Conservation (phyloP, 257 asterid species). For the Thymus quinquecostatus region DNA sequence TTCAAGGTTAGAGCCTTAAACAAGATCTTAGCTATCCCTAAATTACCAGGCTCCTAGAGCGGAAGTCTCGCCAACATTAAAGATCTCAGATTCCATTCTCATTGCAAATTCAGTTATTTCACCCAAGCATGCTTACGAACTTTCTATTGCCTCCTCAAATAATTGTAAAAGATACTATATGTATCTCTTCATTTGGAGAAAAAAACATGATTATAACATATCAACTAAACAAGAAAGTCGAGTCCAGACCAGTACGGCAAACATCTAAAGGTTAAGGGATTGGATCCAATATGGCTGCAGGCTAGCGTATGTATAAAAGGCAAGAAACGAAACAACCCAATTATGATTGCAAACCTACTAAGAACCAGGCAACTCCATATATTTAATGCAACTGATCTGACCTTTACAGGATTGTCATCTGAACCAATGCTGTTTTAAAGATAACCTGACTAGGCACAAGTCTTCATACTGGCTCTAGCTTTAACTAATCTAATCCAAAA, state of each 20-base stretch:
- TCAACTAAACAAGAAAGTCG: neutral
- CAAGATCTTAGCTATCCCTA: neutral
- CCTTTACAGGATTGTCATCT: neutral
- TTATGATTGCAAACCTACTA: slow-evolving; percentile 9
- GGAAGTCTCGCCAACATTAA: neutral
- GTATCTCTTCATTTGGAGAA: neutral
- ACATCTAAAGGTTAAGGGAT: slow-evolving; percentile 12
- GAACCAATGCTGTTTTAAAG: neutral
- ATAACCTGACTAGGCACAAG: neutral
- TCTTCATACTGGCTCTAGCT: slow-evolving; percentile 5
- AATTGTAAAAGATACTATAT: neutral
- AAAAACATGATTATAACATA: neutral
- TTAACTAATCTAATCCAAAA: neutral
- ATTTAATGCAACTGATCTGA: slow-evolving; percentile 7
- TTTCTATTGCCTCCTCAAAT: neutral
- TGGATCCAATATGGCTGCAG: neutral
- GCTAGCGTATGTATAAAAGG: neutral
- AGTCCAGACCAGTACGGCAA: neutral
- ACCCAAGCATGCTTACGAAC: neutral
- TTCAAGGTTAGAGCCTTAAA: neutral
- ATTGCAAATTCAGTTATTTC: neutral
- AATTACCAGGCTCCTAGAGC: neutral
- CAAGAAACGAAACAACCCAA: neutral
- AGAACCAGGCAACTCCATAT: neutral
- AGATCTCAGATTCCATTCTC: neutral